Evolutionary conservation across 2,329 filamentous ascomycete genomes (phyloP).

Genomic region (Xylariales sp.): DNA sequence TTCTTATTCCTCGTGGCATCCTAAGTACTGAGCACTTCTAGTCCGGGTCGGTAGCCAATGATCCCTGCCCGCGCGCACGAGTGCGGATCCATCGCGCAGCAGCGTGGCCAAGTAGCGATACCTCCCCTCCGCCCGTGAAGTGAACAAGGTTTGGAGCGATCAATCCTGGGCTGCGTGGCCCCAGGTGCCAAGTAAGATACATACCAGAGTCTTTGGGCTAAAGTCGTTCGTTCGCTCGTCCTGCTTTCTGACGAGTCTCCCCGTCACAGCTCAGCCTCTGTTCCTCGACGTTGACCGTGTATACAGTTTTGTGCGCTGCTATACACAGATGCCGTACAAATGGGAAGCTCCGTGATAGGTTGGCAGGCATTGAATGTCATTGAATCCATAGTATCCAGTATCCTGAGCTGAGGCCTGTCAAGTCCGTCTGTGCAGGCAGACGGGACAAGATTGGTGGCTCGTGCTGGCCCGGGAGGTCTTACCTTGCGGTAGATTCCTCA

Average conservation of each 20-base stretch:
- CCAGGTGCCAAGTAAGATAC: not conserved
- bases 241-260: too few relatives aligned
- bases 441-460: not conserved
- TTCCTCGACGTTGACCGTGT: too few relatives aligned
- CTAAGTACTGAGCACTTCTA: conserved; percentile 9
- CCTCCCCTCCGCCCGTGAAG: conserved; percentile 4
- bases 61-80: conserved; percentile 20
- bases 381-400: not conserved
- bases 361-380: not conserved
- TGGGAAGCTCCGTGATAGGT: not conserved
- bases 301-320: not conserved
- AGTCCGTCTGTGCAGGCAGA: not conserved
- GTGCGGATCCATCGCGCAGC: conserved; percentile 19
- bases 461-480: conserved; percentile 1
- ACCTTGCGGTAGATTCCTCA: not conserved
- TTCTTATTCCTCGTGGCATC: conserved; percentile 11
- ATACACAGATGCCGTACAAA: not conserved
- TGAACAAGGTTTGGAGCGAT: not conserved
- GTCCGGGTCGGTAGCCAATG: not conserved
- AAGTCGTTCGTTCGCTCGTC: too few relatives aligned
- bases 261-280: too few relatives aligned
- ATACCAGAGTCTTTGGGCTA: too few relatives aligned
- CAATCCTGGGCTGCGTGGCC: not conserved
- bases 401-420: too few relatives aligned
- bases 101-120: conserved; percentile 20